Evolutionary conservation across 2,329 filamentous ascomycete genomes (phyloP).

Genomic region (Diaporthe australafricana): DNA sequence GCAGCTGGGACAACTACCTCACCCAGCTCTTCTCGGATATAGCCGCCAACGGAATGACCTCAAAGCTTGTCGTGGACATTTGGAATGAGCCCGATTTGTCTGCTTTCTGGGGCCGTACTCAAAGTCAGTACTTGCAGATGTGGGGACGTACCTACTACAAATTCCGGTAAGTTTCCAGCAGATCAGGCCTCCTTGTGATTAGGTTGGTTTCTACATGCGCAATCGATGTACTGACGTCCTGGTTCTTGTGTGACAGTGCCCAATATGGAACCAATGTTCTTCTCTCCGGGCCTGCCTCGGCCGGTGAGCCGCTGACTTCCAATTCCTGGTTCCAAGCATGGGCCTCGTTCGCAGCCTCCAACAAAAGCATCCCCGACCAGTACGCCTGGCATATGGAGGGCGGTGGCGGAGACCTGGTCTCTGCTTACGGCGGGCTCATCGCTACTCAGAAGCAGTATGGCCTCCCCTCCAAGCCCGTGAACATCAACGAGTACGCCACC

Average conservation of each 20-base stretch:
- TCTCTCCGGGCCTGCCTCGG: conserved; percentile 54
- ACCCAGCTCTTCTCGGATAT: conserved; percentile 49
- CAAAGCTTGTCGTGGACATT: conserved; percentile 58
- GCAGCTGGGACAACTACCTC: conserved; percentile 55
- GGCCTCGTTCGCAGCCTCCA: conserved; percentile 47
- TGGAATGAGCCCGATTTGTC: conserved; percentile 65
- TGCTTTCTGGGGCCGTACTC: conserved; percentile 51
- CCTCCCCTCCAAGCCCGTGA: conserved; percentile 50
- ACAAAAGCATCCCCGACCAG: conserved; percentile 54
- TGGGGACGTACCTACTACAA: conserved; percentile 44
- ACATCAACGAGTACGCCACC: conserved; percentile 62
- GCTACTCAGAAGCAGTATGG: conserved; percentile 43
- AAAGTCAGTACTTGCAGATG: conserved; percentile 54
- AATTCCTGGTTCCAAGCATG: conserved; percentile 56
- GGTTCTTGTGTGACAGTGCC: background rate
- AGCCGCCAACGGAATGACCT: conserved; percentile 50
- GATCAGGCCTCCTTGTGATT: background rate
- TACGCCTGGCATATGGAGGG: conserved; percentile 57
- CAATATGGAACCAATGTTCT: conserved; percentile 37
- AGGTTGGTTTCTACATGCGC: background rate
- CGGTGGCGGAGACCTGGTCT: conserved; percentile 44
- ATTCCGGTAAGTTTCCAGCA: conserved; percentile 46
- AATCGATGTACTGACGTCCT: background rate
- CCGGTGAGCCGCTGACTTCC: conserved; percentile 45
- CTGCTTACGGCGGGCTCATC: conserved; percentile 43